phyloP scores from a whole-genome alignment of 495 filamentous ascomycete species.

The Aspergillus ostianus region DNA sequence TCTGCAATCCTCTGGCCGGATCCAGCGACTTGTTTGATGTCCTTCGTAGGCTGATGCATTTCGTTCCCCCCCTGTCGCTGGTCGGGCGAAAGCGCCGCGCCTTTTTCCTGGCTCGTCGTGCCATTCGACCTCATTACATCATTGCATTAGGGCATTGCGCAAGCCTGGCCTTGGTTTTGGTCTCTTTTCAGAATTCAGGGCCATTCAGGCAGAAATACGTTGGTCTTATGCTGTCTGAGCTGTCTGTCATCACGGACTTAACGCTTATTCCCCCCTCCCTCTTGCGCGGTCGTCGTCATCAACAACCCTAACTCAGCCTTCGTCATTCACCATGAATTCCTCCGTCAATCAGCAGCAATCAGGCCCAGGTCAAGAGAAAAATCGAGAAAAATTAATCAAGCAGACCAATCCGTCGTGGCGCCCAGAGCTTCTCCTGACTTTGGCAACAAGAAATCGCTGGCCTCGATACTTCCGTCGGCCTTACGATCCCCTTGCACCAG shows the following conservation, averaged over 20 bases:
- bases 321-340: background rate
- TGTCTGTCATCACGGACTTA: background rate
- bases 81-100: background rate
- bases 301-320: background rate
- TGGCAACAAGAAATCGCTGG: constrained; percentile 19
- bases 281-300: background rate
- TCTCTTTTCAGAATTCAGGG: background rate
- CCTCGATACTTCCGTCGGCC: constrained; percentile 15
- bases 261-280: background rate
- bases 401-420: constrained; percentile 17
- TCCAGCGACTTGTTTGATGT: background rate
- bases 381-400: too few relatives aligned
- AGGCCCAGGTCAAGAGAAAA: too few relatives aligned
- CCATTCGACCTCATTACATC: background rate
- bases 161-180: background rate
- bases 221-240: too few relatives aligned
- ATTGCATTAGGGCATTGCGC: background rate
- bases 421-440: constrained; percentile 17
- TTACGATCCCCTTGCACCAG: constrained; percentile 15
- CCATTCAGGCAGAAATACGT: background rate
- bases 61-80: background rate
- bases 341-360: background rate
- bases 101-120: background rate
- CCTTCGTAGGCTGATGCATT: background rate
- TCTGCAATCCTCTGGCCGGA: background rate